Conservation (phyloP, 306 rosid genomes). For the Pyrus pyrifolia region DNA sequence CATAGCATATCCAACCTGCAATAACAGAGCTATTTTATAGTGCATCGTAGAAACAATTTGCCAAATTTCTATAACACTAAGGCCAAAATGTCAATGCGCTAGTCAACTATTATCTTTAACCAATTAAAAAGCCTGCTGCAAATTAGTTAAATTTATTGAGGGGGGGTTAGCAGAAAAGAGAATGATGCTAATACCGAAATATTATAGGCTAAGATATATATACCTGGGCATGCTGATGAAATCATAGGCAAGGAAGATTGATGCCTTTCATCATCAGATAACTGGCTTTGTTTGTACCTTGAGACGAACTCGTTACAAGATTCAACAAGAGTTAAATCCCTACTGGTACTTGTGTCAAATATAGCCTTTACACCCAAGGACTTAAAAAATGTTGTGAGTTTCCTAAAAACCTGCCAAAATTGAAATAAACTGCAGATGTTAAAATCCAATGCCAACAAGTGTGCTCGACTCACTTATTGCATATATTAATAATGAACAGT, state of each 20-base stretch:
- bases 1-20: constrained; percentile 99
- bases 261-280: constrained; percentile 33
- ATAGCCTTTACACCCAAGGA: constrained; percentile 84
- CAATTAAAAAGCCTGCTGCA: neutral
- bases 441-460: neutral
- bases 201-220: constrained; percentile 6
- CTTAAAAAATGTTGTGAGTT: constrained; percentile 70
- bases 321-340: constrained; percentile 80
- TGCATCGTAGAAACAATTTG: neutral
- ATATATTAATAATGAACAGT: neutral
- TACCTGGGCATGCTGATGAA: constrained; percentile 99
- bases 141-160: neutral
- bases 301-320: constrained; percentile 74
- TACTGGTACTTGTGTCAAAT: constrained; percentile 88
- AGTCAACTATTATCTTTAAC: neutral
- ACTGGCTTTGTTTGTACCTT: constrained; percentile 57
- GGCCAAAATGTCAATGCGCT: neutral
- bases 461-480: neutral
- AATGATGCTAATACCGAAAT: constrained; percentile 1
- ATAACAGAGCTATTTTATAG: neutral
- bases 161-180: neutral
- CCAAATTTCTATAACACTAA: neutral
- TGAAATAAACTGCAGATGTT: neutral
- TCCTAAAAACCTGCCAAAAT: constrained; percentile 60
- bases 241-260: constrained; percentile 68